Evolutionary conservation across 2,329 filamentous ascomycete species (phyloP).

Genomic region (Xylaria arbuscula): DNA sequence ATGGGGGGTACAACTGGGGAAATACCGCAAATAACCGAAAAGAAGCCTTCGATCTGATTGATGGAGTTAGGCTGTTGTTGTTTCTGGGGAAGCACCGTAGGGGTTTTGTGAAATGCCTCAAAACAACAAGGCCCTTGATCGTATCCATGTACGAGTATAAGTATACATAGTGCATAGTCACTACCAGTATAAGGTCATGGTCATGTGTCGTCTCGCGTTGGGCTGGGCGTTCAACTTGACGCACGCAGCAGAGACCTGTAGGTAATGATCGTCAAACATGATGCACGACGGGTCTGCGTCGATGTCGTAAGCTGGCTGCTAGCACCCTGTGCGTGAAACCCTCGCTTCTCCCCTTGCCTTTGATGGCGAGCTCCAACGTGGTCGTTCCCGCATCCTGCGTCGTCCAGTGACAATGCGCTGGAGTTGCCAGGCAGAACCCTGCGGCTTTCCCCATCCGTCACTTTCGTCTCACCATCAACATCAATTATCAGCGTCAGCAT

Average conservation of each 20-base stretch:
- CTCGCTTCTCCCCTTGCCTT: slow-evolving; percentile 25
- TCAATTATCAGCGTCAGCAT: slow-evolving; percentile 19
- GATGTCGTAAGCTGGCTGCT: slow-evolving; percentile 26
- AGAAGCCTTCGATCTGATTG: neutral
- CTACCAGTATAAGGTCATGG: neutral
- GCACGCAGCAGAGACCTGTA: slow-evolving; percentile 15
- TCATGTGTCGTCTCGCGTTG: slow-evolving; percentile 25
- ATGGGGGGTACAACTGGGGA: neutral
- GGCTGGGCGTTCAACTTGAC: slow-evolving; percentile 3
- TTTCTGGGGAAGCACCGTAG: neutral
- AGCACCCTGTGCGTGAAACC: slow-evolving; percentile 29
- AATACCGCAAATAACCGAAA: neutral
- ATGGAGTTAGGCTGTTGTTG: neutral
- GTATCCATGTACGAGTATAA: no score
- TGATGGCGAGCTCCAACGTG: slow-evolving; percentile 33
- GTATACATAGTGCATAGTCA: neutral
- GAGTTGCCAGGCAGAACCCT: neutral
- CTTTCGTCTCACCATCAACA: slow-evolving; percentile 30
- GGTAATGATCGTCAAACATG: slow-evolving; percentile 26
- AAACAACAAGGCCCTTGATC: slow-evolving; percentile 12
- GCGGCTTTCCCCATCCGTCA: slow-evolving; percentile 31
- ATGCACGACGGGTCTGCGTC: slow-evolving; percentile 22
- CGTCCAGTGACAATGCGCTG: neutral
- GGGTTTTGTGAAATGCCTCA: slow-evolving; percentile 26
- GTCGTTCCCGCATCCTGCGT: slow-evolving; percentile 16